Conservation (phyloP, 1,139 yeast genomes). For the Hanseniaspora uvarum region DNA sequence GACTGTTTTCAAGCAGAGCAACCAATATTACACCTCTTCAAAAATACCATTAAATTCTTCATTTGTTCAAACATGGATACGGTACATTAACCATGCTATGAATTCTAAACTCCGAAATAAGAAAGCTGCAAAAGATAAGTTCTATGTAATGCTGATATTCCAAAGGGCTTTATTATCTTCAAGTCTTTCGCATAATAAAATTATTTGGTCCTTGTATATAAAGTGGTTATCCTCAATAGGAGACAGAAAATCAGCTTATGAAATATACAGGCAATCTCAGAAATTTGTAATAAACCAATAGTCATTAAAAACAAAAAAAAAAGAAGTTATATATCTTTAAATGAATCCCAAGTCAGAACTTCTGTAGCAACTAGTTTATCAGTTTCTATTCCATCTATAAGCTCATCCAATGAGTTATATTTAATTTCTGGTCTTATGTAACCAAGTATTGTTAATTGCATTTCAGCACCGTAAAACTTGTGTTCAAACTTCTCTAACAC, state of each 20-base stretch:
- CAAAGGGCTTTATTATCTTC: constrained; percentile 28
- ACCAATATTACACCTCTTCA: constrained; percentile 24
- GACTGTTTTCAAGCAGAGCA: constrained; percentile 20
- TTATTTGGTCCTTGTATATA: constrained; percentile 29
- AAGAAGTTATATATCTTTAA: constrained; percentile 17
- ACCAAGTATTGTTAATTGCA: constrained; percentile 66
- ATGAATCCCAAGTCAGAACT: constrained; percentile 16
- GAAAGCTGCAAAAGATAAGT: constrained; percentile 16
- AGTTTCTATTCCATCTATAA: constrained; percentile 70
- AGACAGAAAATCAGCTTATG: constrained; percentile 6
- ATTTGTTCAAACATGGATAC: constrained; percentile 27
- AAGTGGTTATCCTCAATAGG: constrained; percentile 22
- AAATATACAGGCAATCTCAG: constrained; percentile 5
- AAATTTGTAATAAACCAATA: background rate
- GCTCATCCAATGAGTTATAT: constrained; percentile 75
- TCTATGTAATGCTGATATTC: constrained; percentile 25
- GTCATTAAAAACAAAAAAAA: background rate
- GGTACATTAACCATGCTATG: constrained; percentile 27
- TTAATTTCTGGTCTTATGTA: constrained; percentile 84
- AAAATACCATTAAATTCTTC: constrained; percentile 24
- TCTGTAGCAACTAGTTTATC: constrained; percentile 60
- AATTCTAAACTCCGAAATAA: constrained; percentile 19
- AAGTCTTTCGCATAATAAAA: constrained; percentile 27
- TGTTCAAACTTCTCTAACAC: constrained; percentile 59
- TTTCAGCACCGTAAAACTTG: constrained; percentile 72